Percentiles rank a stretch among this genome's conserved stretches.
These are phyloP conservation scores for Andrographis paniculata DNA, from an alignment of 305 asterid genomes.

Conservation along the genomic window DNA sequence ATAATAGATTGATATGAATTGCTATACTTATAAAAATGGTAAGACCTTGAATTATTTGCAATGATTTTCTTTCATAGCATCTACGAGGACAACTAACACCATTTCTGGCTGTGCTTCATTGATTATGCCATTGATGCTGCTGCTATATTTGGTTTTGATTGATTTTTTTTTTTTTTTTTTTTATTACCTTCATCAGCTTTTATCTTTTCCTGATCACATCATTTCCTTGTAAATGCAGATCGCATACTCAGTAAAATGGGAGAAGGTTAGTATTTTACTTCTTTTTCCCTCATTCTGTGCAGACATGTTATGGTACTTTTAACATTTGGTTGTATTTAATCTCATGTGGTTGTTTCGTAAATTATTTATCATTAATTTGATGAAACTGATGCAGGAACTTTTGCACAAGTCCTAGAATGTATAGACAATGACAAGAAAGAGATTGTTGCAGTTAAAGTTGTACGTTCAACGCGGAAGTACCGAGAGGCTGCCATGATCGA, in stretches of 20 bases:
- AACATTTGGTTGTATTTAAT: slow-evolving; percentile 9
- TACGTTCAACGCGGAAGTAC: slow-evolving; percentile 71
- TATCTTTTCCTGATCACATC: slow-evolving; percentile 16
- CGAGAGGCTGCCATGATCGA: slow-evolving; percentile 90
- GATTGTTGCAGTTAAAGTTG: slow-evolving; percentile 71
- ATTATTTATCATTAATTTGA: slow-evolving; percentile 15
- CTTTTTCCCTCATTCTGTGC: slow-evolving; percentile 7
- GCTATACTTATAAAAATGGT: too few relatives aligned
- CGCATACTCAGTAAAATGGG: slow-evolving; percentile 90
- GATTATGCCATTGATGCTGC: too few relatives aligned
- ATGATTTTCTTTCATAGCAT: too few relatives aligned
- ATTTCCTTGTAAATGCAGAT: slow-evolving; percentile 43
- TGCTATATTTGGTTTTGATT: not conserved
- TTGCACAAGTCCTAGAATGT: slow-evolving; percentile 88
- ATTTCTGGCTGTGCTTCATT: too few relatives aligned
- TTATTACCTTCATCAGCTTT: not conserved
- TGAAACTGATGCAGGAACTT: slow-evolving; percentile 53
- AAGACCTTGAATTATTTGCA: too few relatives aligned
- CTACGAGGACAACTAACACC: too few relatives aligned
- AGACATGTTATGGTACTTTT: slow-evolving; percentile 10
- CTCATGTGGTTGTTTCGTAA: slow-evolving; percentile 14
- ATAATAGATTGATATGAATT: too few relatives aligned
- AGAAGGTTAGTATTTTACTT: slow-evolving; percentile 62
- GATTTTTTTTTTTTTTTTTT: not conserved
- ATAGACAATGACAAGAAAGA: slow-evolving; percentile 66